These are phyloP conservation scores for Xylaria flabelliformis DNA, from an alignment of 495 filamentous ascomycete genomes.

Conservation along the genomic window DNA sequence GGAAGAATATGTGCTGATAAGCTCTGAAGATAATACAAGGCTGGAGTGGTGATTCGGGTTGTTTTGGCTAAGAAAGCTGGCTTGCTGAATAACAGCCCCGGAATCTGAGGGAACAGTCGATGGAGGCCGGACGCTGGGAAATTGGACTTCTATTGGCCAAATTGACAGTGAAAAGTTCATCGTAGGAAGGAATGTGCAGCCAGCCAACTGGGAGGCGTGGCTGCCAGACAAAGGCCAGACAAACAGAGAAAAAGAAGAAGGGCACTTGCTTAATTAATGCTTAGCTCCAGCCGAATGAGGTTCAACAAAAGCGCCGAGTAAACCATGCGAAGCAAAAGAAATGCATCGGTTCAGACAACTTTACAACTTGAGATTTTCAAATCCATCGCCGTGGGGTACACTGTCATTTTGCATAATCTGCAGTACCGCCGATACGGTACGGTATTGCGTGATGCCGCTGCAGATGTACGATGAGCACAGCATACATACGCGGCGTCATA, in stretches of 20 bases:
- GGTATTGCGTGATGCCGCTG: not conserved
- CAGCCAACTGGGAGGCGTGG: not conserved
- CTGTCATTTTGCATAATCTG: not conserved
- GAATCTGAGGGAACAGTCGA: not conserved
- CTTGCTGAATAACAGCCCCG: not conserved
- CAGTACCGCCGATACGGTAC: not conserved
- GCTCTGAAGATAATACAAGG: not conserved
- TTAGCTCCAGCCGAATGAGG: not conserved
- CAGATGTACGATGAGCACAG: not conserved
- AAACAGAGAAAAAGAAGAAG: slow-evolving; percentile 6
- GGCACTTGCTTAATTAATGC: slow-evolving; percentile 9
- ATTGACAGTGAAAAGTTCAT: not conserved
- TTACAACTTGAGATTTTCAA: not conserved
- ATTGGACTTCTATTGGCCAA: slow-evolving; percentile 2
- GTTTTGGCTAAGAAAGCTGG: not conserved
- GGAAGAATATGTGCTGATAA: not conserved
- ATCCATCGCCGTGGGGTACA: not conserved
- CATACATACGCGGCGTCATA: not conserved
- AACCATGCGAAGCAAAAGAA: not conserved
- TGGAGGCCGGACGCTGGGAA: not conserved
- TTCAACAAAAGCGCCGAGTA: not conserved
- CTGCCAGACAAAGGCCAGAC: slow-evolving; percentile 22
- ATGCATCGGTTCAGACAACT: not conserved
- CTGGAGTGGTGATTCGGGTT: not conserved
- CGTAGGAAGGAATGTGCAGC: slow-evolving; percentile 19